These are phyloP conservation scores for Colletotrichum sp. DNA, from an alignment of 2,329 filamentous ascomycete species.

Conservation along the genomic window DNA sequence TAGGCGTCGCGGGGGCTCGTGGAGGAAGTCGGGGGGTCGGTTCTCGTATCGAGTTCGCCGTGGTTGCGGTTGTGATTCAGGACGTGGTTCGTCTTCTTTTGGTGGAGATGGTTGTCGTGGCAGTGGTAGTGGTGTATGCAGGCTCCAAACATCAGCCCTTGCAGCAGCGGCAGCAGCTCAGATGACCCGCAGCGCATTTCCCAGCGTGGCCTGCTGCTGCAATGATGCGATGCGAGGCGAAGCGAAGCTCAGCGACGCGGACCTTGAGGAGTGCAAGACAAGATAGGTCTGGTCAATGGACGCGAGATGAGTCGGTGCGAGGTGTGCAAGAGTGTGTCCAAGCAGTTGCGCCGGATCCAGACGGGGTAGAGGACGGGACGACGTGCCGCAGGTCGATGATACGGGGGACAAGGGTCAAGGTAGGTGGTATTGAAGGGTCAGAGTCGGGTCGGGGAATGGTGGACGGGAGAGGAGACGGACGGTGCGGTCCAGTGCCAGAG, in stretches of 20 bases:
- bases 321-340: neutral
- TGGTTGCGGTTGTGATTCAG: slow-evolving; percentile 7
- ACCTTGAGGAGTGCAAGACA: slow-evolving; percentile 1
- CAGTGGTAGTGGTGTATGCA: slow-evolving; percentile 5
- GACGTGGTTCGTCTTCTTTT: neutral
- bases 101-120: slow-evolving; percentile 5
- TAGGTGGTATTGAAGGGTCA: slow-evolving; percentile 15
- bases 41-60: neutral
- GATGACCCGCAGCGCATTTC: slow-evolving; percentile 21
- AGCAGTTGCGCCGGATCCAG: slow-evolving; percentile 18
- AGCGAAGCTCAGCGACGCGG: slow-evolving; percentile 3
- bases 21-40: neutral
- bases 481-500: neutral
- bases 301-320: slow-evolving; percentile 15
- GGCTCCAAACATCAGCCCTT: slow-evolving; percentile 17
- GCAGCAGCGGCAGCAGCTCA: slow-evolving; percentile 19
- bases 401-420: slow-evolving; percentile 22
- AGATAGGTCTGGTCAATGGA: slow-evolving; percentile 14
- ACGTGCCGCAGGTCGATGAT: slow-evolving; percentile 21
- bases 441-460: slow-evolving; percentile 2
- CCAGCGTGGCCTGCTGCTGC: slow-evolving; percentile 15
- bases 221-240: slow-evolving; percentile 15
- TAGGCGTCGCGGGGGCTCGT: neutral
- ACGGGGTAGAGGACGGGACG: slow-evolving; percentile 21
- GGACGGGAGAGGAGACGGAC: neutral